These are phyloP conservation scores for Tuber calosporum DNA, from an alignment of 495 filamentous ascomycete species.

Conservation along the genomic window DNA sequence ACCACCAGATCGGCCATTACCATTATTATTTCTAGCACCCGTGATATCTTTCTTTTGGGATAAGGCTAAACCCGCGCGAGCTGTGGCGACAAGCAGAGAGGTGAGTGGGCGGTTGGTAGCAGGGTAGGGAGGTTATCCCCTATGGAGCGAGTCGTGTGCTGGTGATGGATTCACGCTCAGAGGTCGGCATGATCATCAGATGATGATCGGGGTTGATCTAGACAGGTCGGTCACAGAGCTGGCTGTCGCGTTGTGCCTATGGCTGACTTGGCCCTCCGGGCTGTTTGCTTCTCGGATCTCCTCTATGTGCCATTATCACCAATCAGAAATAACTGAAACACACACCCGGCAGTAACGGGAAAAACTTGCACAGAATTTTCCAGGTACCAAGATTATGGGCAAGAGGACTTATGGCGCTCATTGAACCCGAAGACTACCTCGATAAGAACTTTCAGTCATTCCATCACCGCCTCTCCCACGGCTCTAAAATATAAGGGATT, in stretches of 20 bases:
- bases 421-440: neutral
- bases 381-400: neutral
- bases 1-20: neutral
- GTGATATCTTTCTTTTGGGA: neutral
- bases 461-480: neutral
- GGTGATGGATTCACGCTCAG: neutral
- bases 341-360: neutral
- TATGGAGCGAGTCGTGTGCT: neutral
- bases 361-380: neutral
- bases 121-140: neutral
- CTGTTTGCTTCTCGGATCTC: neutral
- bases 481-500: neutral
- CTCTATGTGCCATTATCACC: neutral
- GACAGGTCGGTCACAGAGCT: neutral
- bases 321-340: neutral
- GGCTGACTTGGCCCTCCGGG: neutral
- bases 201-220: neutral
- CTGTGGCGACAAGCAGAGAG: neutral
- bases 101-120: neutral
- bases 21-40: neutral
- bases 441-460: neutral
- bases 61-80: neutral
- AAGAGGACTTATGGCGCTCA: neutral
- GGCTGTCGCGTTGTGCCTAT: neutral
- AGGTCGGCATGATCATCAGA: neutral